A percentile compares a stretch with the other conserved stretches of the same genome.
Evolutionary conservation across 192 early-diverging fungal species (phyloP).

Genomic region (Geranomyces variabilis): DNA sequence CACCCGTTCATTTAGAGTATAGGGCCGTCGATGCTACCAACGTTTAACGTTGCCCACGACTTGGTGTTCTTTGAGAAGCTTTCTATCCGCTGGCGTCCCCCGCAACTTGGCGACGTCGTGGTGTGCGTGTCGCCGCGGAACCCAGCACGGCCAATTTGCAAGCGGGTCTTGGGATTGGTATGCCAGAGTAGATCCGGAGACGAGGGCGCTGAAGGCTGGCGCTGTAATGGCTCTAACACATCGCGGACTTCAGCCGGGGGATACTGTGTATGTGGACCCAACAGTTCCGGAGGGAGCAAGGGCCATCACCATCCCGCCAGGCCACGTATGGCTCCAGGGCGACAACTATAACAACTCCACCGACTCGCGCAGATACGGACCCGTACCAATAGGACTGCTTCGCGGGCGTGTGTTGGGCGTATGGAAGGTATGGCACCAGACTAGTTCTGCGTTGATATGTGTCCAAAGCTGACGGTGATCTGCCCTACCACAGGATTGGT

Average conservation of each 20-base stretch:
- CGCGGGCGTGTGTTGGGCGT: conserved; percentile 72
- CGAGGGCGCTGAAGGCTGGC: neutral
- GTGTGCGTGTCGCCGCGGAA: conserved; percentile 72
- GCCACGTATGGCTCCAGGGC: conserved; percentile 90
- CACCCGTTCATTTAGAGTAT: conserved; percentile 53
- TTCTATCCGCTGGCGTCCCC: conserved; percentile 39
- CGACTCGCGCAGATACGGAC: conserved; percentile 87
- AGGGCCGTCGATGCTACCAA: conserved; percentile 93
- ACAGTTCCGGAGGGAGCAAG: conserved; percentile 52
- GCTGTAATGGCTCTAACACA: no score
- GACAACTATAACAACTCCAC: conserved; percentile 91
- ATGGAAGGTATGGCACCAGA: conserved; percentile 21
- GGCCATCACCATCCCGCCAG: conserved; percentile 74
- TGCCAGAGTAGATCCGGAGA: neutral
- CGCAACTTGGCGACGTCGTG: conserved; percentile 75
- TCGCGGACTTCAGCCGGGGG: conserved; percentile 63
- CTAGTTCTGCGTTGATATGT: neutral
- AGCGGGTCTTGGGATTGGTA: conserved; percentile 81
- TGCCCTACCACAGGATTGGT: conserved; percentile 41
- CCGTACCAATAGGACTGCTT: conserved; percentile 80
- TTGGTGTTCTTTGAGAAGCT: conserved; percentile 74
- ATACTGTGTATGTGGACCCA: conserved; percentile 80
- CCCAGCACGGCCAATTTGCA: conserved; percentile 71
- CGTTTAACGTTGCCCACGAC: conserved; percentile 82
- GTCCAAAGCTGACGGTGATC: neutral